A percentile compares a stretch with the other conserved stretches of the same genome.
These are phyloP conservation scores for Glebionis coronaria DNA, from an alignment of 129 eudicot genomes.

Conservation along the genomic window DNA sequence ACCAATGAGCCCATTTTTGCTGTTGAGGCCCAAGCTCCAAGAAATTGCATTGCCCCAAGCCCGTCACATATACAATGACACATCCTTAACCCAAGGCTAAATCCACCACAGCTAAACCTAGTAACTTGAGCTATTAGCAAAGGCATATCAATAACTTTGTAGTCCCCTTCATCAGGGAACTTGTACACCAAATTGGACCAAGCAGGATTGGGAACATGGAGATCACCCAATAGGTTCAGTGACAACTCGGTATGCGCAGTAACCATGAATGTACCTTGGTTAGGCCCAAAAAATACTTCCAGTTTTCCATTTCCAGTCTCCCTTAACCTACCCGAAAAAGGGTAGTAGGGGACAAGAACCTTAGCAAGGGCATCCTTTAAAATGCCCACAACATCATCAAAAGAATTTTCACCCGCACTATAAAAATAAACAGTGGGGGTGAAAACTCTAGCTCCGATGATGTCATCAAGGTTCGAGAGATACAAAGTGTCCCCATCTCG, in stretches of 20 bases:
- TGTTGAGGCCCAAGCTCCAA: conserved; percentile 77
- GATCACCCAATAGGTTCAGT: conserved; percentile 58
- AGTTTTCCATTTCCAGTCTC: conserved; percentile 61
- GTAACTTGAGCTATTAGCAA: conserved; percentile 84
- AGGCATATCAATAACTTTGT: conserved; percentile 85
- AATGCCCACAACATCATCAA: conserved; percentile 21
- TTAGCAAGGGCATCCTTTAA: conserved; percentile 60
- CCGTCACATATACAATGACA: conserved; percentile 97
- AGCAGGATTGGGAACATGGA: conserved; percentile 76
- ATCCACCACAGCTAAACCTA: conserved; percentile 77
- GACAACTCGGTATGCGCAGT: conserved; percentile 62
- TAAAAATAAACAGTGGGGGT: conserved; percentile 86
- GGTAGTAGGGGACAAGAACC: conserved; percentile 85
- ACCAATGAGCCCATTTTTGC: conserved; percentile 57
- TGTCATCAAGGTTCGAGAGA: conserved; percentile 95
- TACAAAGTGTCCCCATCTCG: conserved; percentile 52
- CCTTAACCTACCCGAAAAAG: conserved; percentile 80
- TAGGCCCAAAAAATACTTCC: conserved; percentile 72
- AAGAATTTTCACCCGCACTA: conserved; percentile 23
- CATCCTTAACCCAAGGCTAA: conserved; percentile 86
- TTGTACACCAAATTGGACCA: conserved; percentile 61
- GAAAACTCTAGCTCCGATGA: conserved; percentile 78
- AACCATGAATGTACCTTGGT: conserved; percentile 71
- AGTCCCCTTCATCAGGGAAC: conserved; percentile 72
- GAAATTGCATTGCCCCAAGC: conserved; percentile 93